Conservation (phyloP, 2,329 filamentous ascomycete genomes). For the Trichoderma sp. region DNA sequence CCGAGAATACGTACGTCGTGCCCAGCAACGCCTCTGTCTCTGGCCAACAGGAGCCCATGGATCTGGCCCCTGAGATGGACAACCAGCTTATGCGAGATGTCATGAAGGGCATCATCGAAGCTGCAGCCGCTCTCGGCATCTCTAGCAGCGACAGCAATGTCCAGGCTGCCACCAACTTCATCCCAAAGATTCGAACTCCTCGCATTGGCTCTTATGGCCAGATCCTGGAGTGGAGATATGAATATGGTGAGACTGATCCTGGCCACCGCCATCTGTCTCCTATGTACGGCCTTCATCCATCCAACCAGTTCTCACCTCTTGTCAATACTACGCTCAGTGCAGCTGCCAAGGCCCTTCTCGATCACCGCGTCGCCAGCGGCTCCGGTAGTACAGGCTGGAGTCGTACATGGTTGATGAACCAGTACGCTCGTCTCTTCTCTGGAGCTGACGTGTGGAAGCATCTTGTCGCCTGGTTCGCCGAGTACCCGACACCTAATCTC, state of each 20-base stretch:
- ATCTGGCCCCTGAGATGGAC: slow-evolving; percentile 34
- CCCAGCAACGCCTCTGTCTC: slow-evolving; percentile 19
- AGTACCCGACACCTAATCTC: slow-evolving; percentile 36
- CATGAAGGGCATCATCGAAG: slow-evolving; percentile 22
- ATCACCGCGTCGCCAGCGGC: slow-evolving; percentile 39
- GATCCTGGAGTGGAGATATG: slow-evolving; percentile 42
- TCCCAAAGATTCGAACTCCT: slow-evolving; percentile 23
- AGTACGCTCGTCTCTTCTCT: slow-evolving; percentile 47
- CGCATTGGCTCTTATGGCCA: slow-evolving; percentile 34
- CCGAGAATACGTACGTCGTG: slow-evolving; percentile 33
- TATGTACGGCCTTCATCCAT: slow-evolving; percentile 49
- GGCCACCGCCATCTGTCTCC: slow-evolving; percentile 52
- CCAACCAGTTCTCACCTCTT: slow-evolving; percentile 32
- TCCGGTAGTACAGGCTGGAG: slow-evolving; percentile 41
- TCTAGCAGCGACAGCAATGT: slow-evolving; percentile 17
- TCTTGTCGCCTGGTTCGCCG: slow-evolving; percentile 34
- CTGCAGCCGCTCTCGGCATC: slow-evolving; percentile 11
- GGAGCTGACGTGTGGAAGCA: slow-evolving; percentile 35
- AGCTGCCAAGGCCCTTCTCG: slow-evolving; percentile 35
- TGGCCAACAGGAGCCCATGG: slow-evolving; percentile 26
- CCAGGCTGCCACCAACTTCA: slow-evolving; percentile 19
- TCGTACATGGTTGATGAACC: slow-evolving; percentile 49
- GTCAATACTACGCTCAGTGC: slow-evolving; percentile 22
- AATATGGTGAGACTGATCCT: slow-evolving; percentile 43
- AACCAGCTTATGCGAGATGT: slow-evolving; percentile 30